Conservation (phyloP, 345 rosid species). For the Pistacia vera region DNA sequence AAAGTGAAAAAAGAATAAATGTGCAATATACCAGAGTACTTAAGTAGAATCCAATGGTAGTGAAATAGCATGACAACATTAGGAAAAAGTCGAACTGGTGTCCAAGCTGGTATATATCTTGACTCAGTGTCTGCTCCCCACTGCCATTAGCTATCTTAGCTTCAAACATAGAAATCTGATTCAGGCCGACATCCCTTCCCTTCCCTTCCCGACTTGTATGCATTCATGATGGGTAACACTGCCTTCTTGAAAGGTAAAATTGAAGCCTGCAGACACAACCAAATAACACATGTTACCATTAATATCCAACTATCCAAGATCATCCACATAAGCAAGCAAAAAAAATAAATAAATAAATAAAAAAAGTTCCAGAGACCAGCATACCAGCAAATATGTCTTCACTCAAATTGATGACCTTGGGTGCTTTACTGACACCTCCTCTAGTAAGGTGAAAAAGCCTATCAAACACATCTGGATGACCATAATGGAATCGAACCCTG, state of each 20-base stretch:
- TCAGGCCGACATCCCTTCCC: constrained; percentile 99
- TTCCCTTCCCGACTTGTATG: constrained; percentile 99
- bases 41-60: constrained; percentile 97
- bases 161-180: constrained; percentile 99
- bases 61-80: constrained; percentile 97
- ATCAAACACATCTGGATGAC: constrained; percentile 99
- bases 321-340: constrained; percentile 14
- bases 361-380: constrained; percentile 9
- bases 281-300: constrained; percentile 9
- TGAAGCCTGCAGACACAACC: constrained; percentile 66
- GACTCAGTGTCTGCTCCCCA: constrained; percentile 97
- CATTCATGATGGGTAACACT: constrained; percentile 99
- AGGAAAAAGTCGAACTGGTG: constrained; percentile 98
- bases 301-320: background rate
- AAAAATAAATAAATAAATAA: background rate
- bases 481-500: constrained; percentile 99
- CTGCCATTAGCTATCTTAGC: constrained; percentile 98
- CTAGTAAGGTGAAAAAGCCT: constrained; percentile 97
- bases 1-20: background rate
- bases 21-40: constrained; percentile 71
- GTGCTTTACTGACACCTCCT: constrained; percentile 99
- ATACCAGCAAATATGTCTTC: constrained; percentile 99
- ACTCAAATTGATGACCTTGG: constrained; percentile 93
- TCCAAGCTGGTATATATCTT: constrained; percentile 96
- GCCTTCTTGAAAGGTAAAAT: constrained; percentile 98